Evolutionary conservation across 192 early-diverging fungal species (phyloP).

Genomic region (Geranomyces michiganensis): DNA sequence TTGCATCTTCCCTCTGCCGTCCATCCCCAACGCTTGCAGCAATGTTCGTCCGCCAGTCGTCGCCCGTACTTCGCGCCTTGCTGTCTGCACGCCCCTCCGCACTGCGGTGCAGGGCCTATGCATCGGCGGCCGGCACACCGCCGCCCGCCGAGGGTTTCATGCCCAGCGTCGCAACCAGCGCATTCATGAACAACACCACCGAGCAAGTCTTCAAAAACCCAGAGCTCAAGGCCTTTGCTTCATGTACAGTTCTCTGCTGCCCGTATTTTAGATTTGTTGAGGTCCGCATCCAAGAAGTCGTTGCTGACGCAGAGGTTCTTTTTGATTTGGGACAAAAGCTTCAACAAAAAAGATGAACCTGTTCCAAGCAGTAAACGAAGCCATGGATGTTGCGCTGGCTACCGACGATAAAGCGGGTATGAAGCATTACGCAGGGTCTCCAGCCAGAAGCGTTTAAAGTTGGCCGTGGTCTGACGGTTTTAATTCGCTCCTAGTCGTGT

Average conservation of each 20-base stretch:
- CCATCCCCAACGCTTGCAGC: too few species aligned
- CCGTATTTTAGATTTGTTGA: background rate
- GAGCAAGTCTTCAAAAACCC: constrained; percentile 62
- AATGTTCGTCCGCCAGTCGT: too few species aligned
- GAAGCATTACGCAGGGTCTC: background rate
- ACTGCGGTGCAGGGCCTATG: background rate
- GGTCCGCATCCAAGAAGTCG: background rate
- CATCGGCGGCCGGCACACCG: constrained; percentile 23
- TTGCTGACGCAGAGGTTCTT: background rate
- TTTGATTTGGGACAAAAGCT: constrained; percentile 37
- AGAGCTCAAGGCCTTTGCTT: constrained; percentile 59
- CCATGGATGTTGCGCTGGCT: constrained; percentile 82
- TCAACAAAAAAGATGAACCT: constrained; percentile 91
- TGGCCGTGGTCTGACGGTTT: background rate
- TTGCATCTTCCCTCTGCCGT: too few species aligned
- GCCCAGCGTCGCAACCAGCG: constrained; percentile 79
- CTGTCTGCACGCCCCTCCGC: too few species aligned
- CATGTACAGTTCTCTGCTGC: too few species aligned
- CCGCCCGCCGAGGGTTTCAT: constrained; percentile 80
- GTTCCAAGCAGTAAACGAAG: constrained; percentile 94
- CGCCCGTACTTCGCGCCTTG: too few species aligned
- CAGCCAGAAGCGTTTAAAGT: background rate
- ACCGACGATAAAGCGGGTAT: constrained; percentile 83
- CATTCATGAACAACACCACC: constrained; percentile 74
- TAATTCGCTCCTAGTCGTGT: constrained; percentile 64